Base-by-base conservation (phyloP, 2,329 filamentous ascomycete species). In the Raffaelea deltoideospora region DNA sequence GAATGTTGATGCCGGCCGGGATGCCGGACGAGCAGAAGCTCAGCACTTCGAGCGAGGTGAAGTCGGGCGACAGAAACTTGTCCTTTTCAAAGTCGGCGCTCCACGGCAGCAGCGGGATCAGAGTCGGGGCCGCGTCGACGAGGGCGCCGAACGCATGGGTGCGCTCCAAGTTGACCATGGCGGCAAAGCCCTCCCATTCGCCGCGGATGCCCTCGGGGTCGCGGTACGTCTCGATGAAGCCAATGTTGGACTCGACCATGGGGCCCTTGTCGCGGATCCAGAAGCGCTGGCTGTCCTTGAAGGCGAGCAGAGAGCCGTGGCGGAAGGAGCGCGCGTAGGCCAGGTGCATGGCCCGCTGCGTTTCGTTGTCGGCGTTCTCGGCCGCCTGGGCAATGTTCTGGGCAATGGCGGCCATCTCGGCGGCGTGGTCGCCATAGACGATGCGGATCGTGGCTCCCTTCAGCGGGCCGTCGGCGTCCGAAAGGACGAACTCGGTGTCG, bases 101-200 rank as follows among this genome's bases (percentile, higher is more conserved):
- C 90, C 90, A 98, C 0, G 90, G 90, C 13, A 98, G 64, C 43
- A 92, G 75, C 7, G 86, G 84, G 35, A 98, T 95, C 53, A 94
- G 77, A 32, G 65, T 64, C 10, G 86, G 80, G 0, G 90, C 87
- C 20, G 77, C 77, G 17, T 77, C 69, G 5, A 96, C 90, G 2
- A 96, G 72, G 47, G 81, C 79, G 8, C 79, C 80, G 52, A 96
- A 96, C 1, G 87, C 84, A 40, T 72, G 72, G 1, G 88, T 98
- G 17, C 88, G 77, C 55, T 95, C 88, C 51, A 88, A 67, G 58
- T 96, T 96, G 32, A 96, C 79, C 57, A 83, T 59, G 32, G 80
- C 79, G 32, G 80, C 81, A 51, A 90, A 86, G 3, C 83, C 83
- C 56, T 90, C 82, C 77, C 81, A 92, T 53, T 90, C 84, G 41